Evolutionary conservation across 192 early-diverging fungal genomes (phyloP).

Genomic region (Umbelopsis sp.): DNA sequence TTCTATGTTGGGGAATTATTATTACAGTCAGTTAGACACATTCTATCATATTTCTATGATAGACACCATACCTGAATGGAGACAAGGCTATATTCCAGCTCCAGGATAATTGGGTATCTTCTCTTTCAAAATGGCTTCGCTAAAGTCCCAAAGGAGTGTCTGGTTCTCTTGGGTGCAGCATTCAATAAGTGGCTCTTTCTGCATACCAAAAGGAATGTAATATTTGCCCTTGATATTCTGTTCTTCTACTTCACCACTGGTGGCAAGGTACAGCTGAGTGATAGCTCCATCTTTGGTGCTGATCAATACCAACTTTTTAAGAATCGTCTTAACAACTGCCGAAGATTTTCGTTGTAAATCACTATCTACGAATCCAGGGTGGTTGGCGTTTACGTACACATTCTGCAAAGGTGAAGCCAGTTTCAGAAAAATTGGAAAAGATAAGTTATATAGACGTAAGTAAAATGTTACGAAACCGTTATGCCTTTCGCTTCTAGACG

Average conservation of each 20-base stretch:
- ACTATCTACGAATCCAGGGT: conserved; percentile 33
- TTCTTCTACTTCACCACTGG: conserved; percentile 54
- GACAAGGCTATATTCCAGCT: conserved; percentile 18
- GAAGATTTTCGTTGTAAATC: conserved; percentile 25
- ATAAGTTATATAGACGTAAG: neutral
- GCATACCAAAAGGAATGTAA: conserved; percentile 19
- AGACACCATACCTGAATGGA: conserved; percentile 1
- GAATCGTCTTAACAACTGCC: neutral
- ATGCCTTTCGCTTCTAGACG: conserved; percentile 29
- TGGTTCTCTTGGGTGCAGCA: neutral
- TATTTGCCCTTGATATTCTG: conserved; percentile 42
- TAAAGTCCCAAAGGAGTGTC: conserved; percentile 29
- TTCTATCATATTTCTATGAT: neutral
- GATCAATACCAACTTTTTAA: conserved; percentile 20
- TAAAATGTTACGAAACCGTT: conserved; percentile 11
- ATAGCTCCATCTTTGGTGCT: conserved; percentile 45
- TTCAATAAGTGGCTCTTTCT: neutral
- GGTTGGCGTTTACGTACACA: conserved; percentile 33
- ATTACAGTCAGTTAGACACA: neutral
- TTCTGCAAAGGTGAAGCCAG: neutral
- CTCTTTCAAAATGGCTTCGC: conserved; percentile 32
- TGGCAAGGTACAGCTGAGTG: conserved; percentile 50
- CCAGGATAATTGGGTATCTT: conserved; percentile 35
- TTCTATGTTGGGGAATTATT: neutral
- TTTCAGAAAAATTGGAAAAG: neutral